phyloP scores from a whole-genome alignment of 2,329 filamentous ascomycete genomes.

The Penicillium sp. region DNA sequence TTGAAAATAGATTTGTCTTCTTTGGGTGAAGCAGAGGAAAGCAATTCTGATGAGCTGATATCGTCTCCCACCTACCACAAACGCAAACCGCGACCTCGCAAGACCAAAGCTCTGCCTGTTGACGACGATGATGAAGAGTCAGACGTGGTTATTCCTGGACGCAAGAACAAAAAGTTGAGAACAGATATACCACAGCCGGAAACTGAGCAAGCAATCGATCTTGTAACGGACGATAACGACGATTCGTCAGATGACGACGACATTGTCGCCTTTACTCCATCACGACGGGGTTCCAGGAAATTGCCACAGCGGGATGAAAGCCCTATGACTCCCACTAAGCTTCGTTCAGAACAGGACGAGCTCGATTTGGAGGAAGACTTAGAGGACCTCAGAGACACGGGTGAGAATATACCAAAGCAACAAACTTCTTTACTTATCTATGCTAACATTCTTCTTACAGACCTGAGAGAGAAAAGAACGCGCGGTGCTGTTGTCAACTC shows the following conservation, averaged over 20 bases:
- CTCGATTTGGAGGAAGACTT: constrained; percentile 45
- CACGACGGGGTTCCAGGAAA: constrained; percentile 4
- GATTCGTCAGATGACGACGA: constrained; percentile 5
- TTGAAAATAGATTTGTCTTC: constrained; percentile 10
- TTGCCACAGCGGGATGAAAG: constrained; percentile 9
- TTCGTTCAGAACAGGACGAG: constrained; percentile 26
- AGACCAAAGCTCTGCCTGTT: constrained; percentile 14
- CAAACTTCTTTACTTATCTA: not conserved
- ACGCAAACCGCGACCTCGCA: constrained; percentile 22
- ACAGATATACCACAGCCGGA: not conserved
- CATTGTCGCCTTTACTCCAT: constrained; percentile 5
- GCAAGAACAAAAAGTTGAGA: constrained; percentile 1
- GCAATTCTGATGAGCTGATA: constrained; percentile 26
- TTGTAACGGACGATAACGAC: not conserved
- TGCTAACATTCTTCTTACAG: constrained; percentile 22
- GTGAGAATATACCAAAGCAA: constrained; percentile 18
- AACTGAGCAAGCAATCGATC: not conserved
- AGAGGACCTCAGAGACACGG: constrained; percentile 42
- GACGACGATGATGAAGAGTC: constrained; percentile 27
- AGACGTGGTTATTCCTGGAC: constrained; percentile 15
- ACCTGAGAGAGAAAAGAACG: constrained; percentile 37
- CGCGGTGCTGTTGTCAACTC: constrained; percentile 38
- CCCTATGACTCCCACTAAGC: constrained; percentile 3
- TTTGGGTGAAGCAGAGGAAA: constrained; percentile 25
- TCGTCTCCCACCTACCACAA: constrained; percentile 22